Evolutionary conservation across 345 rosid genomes (phyloP), one percentile per base, ranked within the genome.

Genomic region (Citrus australasica): DNA sequence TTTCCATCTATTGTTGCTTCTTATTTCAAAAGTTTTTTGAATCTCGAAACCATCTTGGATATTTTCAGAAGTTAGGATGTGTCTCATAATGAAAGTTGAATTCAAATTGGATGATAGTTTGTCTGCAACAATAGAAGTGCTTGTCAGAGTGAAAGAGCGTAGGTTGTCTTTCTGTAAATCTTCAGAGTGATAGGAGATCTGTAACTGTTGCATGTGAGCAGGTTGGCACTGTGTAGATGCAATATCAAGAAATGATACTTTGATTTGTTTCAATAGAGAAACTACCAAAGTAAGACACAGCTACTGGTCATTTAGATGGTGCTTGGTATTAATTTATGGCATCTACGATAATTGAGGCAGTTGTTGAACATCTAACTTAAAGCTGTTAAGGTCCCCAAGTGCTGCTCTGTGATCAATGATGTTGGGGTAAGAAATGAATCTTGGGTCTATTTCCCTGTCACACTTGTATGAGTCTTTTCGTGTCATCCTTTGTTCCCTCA

Each of bases 301-400:
- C 61, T 46, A 59, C 16, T 37, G 65, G 28, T 67, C 62, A 67
- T 62, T 19, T 25, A 21, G 11, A 59, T 33, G 67, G 76, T 71
- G 21, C 35, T 73, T 68, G 32, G 75, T 51, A 68, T 68, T 73
- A 70, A 71, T 70, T 51, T 73, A 40, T 42, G 66, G 75, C 78
- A 71, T 58, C 38, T 35, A 64, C 7, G 53, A 51, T 38, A 32
- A 60, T 68, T 76, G 32, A 58, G 24, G 79, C 56, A 19, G 38
- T 72, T 37, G 42, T 72, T 53, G 40, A 75, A 70, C 27, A 17
- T 79, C 30, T 59, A 27, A 46, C 60, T 53, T 69, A 62, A 75
- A 51, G 76, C 83, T 56, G 71, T 21, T 9, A 67, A 48, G 69
- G 58, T 13, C 59, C 75, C 77, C 22, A n/a, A 79, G 16, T 56